Conservation (phyloP, 805 yeast species). For the Wickerhamomyces ciferrii region DNA sequence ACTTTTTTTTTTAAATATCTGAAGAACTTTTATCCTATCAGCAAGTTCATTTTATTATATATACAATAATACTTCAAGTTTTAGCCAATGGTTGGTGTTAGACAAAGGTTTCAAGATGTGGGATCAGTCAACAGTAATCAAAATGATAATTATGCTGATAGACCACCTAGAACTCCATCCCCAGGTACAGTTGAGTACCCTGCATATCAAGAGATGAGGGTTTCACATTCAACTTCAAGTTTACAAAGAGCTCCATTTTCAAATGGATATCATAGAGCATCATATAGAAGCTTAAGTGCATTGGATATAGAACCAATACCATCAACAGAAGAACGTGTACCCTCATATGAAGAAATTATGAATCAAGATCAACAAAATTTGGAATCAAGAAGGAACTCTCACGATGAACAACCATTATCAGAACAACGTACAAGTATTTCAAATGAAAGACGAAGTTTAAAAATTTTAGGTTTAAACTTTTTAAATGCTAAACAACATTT, state of each 20-base stretch:
- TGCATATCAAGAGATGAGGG: constrained; percentile 12
- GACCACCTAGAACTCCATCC: constrained; percentile 33
- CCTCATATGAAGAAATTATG: constrained; percentile 5
- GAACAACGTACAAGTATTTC: neutral
- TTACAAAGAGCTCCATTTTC: neutral
- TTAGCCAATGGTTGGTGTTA: neutral
- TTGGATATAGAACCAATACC: neutral
- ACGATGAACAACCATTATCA: neutral
- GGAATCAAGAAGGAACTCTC: neutral
- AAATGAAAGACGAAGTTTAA: constrained; percentile 25
- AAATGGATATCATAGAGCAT: neutral
- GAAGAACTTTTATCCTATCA: too few species aligned
- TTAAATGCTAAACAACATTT: constrained; percentile 74
- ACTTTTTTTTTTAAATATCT: too few species aligned
- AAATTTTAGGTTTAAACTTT: constrained; percentile 63
- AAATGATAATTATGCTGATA: constrained; percentile 28
- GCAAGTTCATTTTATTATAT: too few species aligned
- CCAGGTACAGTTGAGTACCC: constrained; percentile 21
- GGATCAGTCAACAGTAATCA: constrained; percentile 11
- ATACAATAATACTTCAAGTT: neutral
- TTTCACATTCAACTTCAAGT: neutral
- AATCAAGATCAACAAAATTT: neutral
- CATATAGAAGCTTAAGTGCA: neutral
- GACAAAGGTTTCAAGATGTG: constrained; percentile 1
- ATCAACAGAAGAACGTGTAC: constrained; percentile 2